These are phyloP conservation scores for Cladorrhinum samala DNA, from an alignment of 495 filamentous ascomycete species.

Conservation along the genomic window DNA sequence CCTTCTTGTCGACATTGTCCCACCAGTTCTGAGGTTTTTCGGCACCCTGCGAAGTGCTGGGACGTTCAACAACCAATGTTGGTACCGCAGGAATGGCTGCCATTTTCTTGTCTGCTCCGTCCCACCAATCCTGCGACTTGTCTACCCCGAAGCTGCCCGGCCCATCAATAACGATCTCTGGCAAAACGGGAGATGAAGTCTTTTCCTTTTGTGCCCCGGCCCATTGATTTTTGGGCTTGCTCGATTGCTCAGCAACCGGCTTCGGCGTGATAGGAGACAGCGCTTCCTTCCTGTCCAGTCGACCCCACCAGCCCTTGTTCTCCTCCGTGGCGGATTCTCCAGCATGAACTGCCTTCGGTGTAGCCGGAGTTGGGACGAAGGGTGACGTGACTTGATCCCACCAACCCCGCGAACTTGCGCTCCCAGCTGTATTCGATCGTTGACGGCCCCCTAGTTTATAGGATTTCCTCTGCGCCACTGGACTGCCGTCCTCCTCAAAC, in stretches of 20 bases:
- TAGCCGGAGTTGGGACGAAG: conserved; percentile 38
- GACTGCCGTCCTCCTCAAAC: conserved; percentile 45
- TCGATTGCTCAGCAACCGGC: conserved; percentile 4
- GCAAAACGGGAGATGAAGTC: too few relatives aligned
- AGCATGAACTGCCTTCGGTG: conserved; percentile 7
- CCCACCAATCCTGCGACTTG: conserved; percentile 31
- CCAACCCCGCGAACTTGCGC: conserved; percentile 69
- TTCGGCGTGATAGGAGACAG: background rate
- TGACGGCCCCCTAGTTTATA: conserved; percentile 21
- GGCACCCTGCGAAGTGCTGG: conserved; percentile 3
- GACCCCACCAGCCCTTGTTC: background rate
- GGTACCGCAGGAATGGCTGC: conserved; percentile 9
- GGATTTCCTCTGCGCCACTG: conserved; percentile 27
- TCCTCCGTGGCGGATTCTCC: conserved; percentile 1
- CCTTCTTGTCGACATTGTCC: background rate
- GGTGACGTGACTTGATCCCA: conserved; percentile 84
- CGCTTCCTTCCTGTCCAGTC: background rate
- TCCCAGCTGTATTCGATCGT: conserved; percentile 34
- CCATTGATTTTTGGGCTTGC: too few relatives aligned
- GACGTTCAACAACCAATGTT: conserved; percentile 10
- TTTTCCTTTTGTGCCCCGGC: too few relatives aligned
- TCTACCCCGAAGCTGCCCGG: too few relatives aligned
- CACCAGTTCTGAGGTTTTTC: background rate
- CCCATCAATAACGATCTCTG: too few relatives aligned
- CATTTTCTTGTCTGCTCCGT: conserved; percentile 25